A percentile compares a stretch with the other conserved stretches of the same genome.
Evolutionary conservation across 306 rosid species (phyloP).

Genomic region (Trifolium repens): DNA sequence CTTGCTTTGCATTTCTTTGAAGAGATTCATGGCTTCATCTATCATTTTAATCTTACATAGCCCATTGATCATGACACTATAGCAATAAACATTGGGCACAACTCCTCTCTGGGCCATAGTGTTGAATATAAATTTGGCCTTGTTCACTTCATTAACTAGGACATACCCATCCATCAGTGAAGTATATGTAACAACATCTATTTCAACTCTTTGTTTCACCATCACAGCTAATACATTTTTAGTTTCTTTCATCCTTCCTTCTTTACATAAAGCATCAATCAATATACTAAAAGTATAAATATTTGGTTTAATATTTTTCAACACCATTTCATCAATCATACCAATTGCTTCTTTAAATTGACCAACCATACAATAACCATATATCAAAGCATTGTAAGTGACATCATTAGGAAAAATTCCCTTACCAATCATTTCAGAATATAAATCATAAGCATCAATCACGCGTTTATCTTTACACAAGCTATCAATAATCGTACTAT

Average conservation of each 20-base stretch:
- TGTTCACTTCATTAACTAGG: not conserved
- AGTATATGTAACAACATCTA: not conserved
- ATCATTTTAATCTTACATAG: not conserved
- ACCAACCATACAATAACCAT: slow-evolving; percentile 18
- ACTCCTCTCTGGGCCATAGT: not conserved
- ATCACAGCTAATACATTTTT: not conserved
- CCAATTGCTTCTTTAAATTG: not conserved
- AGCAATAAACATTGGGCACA: not conserved
- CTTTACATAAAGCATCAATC: not conserved
- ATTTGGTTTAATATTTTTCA: not conserved
- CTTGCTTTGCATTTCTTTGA: not conserved
- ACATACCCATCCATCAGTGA: not conserved
- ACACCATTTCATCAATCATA: not conserved
- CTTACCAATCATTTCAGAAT: not conserved
- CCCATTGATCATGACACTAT: slow-evolving; percentile 1
- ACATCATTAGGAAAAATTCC: not conserved
- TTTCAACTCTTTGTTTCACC: not conserved
- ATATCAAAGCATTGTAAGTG: not conserved
- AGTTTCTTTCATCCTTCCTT: slow-evolving; percentile 7
- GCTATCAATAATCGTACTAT: slow-evolving; percentile 12
- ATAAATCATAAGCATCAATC: not conserved
- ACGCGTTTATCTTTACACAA: slow-evolving; percentile 8
- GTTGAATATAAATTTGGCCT: not conserved
- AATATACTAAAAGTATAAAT: slow-evolving; percentile 1
- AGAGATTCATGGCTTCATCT: not conserved